Evolutionary conservation across 768 basidiomycete genomes (phyloP).

Genomic region (Russula foetens): DNA sequence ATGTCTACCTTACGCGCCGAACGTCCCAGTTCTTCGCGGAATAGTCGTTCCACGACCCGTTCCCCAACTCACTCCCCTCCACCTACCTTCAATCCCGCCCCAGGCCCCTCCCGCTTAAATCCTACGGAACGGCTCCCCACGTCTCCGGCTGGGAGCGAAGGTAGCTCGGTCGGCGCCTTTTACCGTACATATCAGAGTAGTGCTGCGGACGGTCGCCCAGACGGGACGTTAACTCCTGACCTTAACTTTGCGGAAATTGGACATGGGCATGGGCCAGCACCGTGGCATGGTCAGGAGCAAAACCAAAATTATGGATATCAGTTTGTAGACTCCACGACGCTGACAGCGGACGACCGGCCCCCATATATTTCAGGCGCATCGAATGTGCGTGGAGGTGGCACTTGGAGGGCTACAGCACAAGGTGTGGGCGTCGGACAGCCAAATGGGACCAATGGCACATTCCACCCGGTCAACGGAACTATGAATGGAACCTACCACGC

Average conservation of each 20-base stretch:
- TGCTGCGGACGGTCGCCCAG: slow-evolving; percentile 28
- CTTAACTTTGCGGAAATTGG: slow-evolving; percentile 71
- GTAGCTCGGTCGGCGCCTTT: slow-evolving; percentile 46
- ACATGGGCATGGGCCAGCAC: slow-evolving; percentile 49
- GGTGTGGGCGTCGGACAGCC: not conserved
- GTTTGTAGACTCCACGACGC: not conserved
- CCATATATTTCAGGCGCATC: not conserved
- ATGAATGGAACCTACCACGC: slow-evolving; percentile 4
- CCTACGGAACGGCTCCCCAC: slow-evolving; percentile 30
- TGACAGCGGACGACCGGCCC: slow-evolving; percentile 2
- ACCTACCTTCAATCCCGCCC: slow-evolving; percentile 28
- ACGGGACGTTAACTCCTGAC: slow-evolving; percentile 60
- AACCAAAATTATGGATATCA: not conserved
- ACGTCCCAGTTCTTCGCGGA: slow-evolving; percentile 30
- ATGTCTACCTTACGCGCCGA: not conserved
- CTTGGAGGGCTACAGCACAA: not conserved
- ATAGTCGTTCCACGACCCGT: slow-evolving; percentile 15
- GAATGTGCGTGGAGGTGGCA: not conserved
- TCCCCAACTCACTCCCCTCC: slow-evolving; percentile 18
- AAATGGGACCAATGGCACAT: not conserved
- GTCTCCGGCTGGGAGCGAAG: slow-evolving; percentile 55
- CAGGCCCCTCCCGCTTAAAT: slow-evolving; percentile 41
- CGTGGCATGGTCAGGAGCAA: slow-evolving; percentile 12
- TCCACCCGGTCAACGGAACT: not conserved
- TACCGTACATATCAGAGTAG: slow-evolving; percentile 45